Percentiles rank a stretch among this genome's conserved stretches.
phyloP scores from a whole-genome alignment of 495 filamentous ascomycete species.

The Tetracladium marchalianum region DNA sequence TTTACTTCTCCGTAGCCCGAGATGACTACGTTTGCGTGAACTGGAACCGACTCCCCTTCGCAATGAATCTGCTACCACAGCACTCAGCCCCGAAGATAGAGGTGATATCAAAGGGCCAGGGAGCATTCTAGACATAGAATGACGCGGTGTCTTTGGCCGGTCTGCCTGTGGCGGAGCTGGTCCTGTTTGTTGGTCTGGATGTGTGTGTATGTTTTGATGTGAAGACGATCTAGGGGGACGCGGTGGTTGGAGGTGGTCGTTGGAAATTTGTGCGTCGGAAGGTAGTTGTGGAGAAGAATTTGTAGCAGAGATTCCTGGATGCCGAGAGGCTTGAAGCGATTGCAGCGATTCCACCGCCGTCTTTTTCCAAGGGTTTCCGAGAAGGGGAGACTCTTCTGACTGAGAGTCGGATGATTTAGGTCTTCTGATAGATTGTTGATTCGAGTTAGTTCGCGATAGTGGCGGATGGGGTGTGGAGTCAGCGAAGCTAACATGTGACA shows the following conservation, averaged over 20 bases:
- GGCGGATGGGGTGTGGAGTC: not conserved
- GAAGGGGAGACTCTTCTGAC: conserved; percentile 10
- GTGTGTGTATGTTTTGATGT: conserved; percentile 16
- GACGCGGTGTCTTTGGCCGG: conserved; percentile 14
- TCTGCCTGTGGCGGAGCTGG: conserved; percentile 12
- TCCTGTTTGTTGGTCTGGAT: conserved; percentile 12
- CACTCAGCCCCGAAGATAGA: conserved; percentile 45
- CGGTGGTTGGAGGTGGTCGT: conserved; percentile 5
- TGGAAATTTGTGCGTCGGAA: conserved; percentile 10
- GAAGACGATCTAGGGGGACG: conserved; percentile 3
- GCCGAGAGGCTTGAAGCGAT: conserved; percentile 1
- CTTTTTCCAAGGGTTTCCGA: conserved; percentile 16
- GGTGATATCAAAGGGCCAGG: conserved; percentile 41
- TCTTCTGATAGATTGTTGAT: conserved; percentile 6
- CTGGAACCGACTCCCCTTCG: conserved; percentile 35
- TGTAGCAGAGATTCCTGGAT: conserved; percentile 8
- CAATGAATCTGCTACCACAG: conserved; percentile 52
- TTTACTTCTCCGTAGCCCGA: conserved; percentile 11
- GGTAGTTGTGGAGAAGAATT: conserved; percentile 9
- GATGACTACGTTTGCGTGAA: conserved; percentile 3
- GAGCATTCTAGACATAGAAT: conserved; percentile 20
- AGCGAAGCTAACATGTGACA: conserved; percentile 17
- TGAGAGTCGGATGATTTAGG: not conserved
- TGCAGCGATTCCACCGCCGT: conserved; percentile 11
- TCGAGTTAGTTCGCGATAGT: conserved; percentile 7